These are phyloP conservation scores for Fusarium albidum DNA, from an alignment of 2,329 filamentous ascomycete genomes.

Conservation along the genomic window DNA sequence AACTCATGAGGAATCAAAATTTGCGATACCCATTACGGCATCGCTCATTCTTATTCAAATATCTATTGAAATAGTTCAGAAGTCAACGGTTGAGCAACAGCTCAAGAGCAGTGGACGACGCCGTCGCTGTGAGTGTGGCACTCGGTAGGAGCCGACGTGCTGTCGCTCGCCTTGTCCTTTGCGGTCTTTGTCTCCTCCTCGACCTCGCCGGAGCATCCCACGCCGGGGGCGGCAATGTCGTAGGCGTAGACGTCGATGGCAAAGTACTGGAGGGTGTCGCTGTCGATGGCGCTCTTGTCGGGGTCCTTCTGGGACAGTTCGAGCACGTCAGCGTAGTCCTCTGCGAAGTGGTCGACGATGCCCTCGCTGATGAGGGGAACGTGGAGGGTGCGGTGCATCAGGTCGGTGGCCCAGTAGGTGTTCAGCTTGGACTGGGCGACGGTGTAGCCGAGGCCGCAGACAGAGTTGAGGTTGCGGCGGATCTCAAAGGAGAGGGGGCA, in stretches of 20 bases:
- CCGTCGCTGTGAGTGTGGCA: constrained; percentile 53
- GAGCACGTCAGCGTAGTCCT: constrained; percentile 63
- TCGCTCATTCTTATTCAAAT: constrained; percentile 3
- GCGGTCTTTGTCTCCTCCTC: constrained; percentile 24
- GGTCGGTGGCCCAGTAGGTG: constrained; percentile 71
- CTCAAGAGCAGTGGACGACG: constrained; percentile 47
- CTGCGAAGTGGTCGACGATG: constrained; percentile 68
- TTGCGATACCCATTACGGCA: constrained; percentile 1
- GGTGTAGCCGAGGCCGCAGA: constrained; percentile 71
- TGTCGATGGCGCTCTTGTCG: constrained; percentile 62
- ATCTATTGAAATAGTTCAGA: neutral
- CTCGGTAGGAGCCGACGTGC: constrained; percentile 42
- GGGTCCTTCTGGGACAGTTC: constrained; percentile 59
- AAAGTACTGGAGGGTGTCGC: constrained; percentile 72
- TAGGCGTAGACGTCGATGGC: constrained; percentile 73
- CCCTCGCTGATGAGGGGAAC: constrained; percentile 67
- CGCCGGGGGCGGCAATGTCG: constrained; percentile 69
- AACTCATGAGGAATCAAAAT: no score
- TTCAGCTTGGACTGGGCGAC: constrained; percentile 64
- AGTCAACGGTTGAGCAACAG: neutral
- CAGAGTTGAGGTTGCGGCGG: constrained; percentile 63
- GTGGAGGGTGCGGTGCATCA: constrained; percentile 73
- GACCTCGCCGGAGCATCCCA: constrained; percentile 64
- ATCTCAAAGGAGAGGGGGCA: constrained; percentile 68
- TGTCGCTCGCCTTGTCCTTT: constrained; percentile 37